A percentile compares a stretch with the other conserved stretches of the same genome.
These are phyloP conservation scores for Botrytis porri DNA, from an alignment of 2,329 filamentous ascomycete genomes.

Conservation along the genomic window DNA sequence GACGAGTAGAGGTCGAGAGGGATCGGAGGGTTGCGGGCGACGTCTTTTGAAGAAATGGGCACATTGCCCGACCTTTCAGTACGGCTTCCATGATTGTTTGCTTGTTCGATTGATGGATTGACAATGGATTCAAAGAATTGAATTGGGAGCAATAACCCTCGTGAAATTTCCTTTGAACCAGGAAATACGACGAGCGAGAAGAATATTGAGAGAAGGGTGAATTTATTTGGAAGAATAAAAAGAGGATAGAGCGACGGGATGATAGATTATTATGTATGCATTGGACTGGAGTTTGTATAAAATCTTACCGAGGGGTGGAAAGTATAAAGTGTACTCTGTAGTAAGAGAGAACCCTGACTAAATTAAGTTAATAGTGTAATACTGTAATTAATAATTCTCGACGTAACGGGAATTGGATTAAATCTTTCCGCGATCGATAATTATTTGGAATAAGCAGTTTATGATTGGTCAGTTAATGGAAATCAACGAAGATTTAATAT, in stretches of 20 bases:
- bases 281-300: neutral
- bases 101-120: neutral
- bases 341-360: neutral
- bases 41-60: slow-evolving; percentile 94
- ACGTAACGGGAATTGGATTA: neutral
- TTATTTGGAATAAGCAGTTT: neutral
- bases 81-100: slow-evolving; percentile 18
- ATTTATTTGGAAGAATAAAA: neutral
- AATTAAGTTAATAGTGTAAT: neutral
- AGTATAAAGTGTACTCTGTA: neutral
- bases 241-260: neutral
- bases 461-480: neutral
- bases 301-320: neutral
- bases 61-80: slow-evolving; percentile 57
- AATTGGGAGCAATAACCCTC: neutral
- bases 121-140: neutral
- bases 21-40: slow-evolving; percentile 88
- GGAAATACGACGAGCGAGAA: neutral
- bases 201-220: neutral
- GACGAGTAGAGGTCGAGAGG: slow-evolving; percentile 66
- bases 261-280: neutral
- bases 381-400: neutral
- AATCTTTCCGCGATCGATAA: neutral
- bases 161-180: neutral
- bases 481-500: neutral